Base-by-base conservation (phyloP, 257 asterid species). In the Fraxinus cuspidata region DNA sequence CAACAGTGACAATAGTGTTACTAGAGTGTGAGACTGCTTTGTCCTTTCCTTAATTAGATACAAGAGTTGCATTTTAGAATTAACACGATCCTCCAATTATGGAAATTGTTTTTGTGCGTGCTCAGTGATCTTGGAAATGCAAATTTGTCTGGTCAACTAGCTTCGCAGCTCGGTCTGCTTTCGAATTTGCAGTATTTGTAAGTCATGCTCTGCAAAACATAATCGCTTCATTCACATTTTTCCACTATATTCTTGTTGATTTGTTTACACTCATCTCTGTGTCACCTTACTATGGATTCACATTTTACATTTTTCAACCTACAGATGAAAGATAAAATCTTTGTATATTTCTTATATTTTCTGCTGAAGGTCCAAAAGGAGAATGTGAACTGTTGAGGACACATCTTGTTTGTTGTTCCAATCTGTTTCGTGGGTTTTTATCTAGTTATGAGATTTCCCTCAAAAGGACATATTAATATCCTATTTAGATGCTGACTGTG, bases 91-190 rank as follows among this genome's bases (percentile, higher is more conserved):
- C 28, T 74, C 7, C 16, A 73, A 72, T 69, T 74, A 76, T 73
- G 73, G 18, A 49, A 72, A 74, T n/a, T 49, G 12, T 56, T 18
- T 82, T 58, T 81, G 70, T 71, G 38, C 75, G 71, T 67, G n/a
- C 56, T 69, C 90, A 95, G 99, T 77, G 99, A 95, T 86, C 97
- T 95, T 40, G 98, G 98, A 71, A 95, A 95, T 85, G 98, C 98
- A 67, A 88, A 95, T 86, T 90, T 95, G 88, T 84, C 98, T 12
- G 99, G 99, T 21, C 86, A 76, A 84, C 88, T 95, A 71, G 96
- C 85, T 87, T 83, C 99, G 18, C 97, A 93, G 91, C 99, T 95
- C 71, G 99, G 99, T 78, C 88, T 73, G 80, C 98, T 95, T 74
- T 73, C 42, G 37, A 82, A 34, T 84, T 87, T 95, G 84, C 97